Evolutionary conservation across 768 basidiomycete species (phyloP).

Genomic region (Boletus fagicola): DNA sequence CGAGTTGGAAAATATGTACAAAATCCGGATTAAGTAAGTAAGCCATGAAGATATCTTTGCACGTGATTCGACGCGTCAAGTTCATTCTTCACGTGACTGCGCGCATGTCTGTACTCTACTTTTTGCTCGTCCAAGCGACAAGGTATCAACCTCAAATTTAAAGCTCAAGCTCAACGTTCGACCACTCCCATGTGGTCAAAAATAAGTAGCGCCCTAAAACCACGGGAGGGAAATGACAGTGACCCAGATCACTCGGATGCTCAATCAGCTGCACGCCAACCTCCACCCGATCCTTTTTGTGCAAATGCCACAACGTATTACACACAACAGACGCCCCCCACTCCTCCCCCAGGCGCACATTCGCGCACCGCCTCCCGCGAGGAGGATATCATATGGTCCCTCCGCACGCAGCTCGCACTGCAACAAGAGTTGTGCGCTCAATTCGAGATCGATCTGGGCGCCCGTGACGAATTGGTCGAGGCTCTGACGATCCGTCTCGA

Average conservation of each 20-base stretch:
- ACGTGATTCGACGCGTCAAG: conserved; percentile 30
- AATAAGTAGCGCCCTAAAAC: conserved; percentile 54
- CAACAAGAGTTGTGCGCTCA: conserved; percentile 73
- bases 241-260: conserved; percentile 20
- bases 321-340: conserved; percentile 67
- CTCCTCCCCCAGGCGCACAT: conserved; percentile 55
- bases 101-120: background rate
- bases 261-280: conserved; percentile 33
- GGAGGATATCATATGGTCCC: conserved; percentile 65
- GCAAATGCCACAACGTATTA: conserved; percentile 74
- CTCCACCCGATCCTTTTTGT: conserved; percentile 70
- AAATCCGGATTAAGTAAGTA: background rate
- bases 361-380: conserved; percentile 65
- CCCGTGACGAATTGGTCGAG: conserved; percentile 70
- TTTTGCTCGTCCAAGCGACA: background rate
- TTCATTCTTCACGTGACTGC: conserved; percentile 31
- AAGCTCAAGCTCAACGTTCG: background rate
- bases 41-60: conserved; percentile 3
- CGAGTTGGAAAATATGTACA: background rate
- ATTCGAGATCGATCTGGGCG: conserved; percentile 71
- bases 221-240: conserved; percentile 28
- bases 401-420: conserved; percentile 74
- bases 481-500: conserved; percentile 54
- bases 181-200: conserved; percentile 56
- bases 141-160: background rate